Conservation (phyloP, 306 rosid species). For the Lupinus albus region DNA sequence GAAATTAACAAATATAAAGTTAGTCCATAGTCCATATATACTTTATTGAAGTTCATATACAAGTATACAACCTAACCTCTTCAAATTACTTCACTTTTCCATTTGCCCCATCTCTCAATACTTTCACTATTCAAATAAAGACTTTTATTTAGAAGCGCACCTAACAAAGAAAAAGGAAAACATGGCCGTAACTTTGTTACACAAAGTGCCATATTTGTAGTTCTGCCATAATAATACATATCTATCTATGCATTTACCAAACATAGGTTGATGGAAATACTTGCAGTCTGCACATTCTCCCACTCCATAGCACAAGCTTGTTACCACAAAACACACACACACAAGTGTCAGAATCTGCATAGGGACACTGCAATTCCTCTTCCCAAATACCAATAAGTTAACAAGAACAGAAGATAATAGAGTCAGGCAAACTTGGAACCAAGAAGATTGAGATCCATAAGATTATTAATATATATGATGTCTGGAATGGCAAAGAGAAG, state of each 20-base stretch:
- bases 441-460: conserved; percentile 11
- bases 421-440: conserved; percentile 19
- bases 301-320: conserved; percentile 55
- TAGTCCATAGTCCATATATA: no score
- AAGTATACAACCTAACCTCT: not conserved
- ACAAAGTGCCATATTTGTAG: not conserved
- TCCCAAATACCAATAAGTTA: not conserved
- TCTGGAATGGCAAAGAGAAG: conserved; percentile 30
- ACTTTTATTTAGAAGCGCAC: conserved; percentile 13
- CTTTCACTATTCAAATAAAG: not conserved
- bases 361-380: conserved; percentile 29
- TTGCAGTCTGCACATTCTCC: conserved; percentile 86
- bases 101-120: not conserved
- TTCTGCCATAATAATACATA: not conserved
- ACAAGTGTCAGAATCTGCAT: conserved; percentile 57
- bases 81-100: not conserved
- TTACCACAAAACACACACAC: conserved; percentile 47
- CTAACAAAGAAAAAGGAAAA: not conserved
- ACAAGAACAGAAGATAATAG: conserved; percentile 10
- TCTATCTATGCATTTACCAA: conserved; percentile 47
- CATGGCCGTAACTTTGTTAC: not conserved
- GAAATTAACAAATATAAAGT: not conserved
- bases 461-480: conserved; percentile 47
- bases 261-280: conserved; percentile 50
- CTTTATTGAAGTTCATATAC: not conserved